A percentile compares a stretch with the other conserved stretches of the same genome.
Evolutionary conservation across 225 moss, liverwort and hornwort species (phyloP).

Genomic region (Physcomitrellopsis africana): DNA sequence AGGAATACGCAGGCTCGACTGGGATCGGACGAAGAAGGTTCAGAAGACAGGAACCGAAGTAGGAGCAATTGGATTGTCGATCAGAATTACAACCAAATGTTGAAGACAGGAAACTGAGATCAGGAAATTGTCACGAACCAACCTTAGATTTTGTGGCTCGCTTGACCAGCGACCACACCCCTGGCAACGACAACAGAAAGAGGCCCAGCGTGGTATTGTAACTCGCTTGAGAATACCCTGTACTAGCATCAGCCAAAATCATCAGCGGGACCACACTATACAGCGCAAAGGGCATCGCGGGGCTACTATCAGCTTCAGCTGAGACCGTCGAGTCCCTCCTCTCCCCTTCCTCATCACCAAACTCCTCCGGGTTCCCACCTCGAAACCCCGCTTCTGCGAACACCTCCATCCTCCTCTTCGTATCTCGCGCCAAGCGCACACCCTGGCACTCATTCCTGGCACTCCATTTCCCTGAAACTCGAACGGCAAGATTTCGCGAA

Average conservation of each 20-base stretch:
- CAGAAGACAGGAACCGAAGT: not conserved
- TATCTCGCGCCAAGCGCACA: conserved; percentile 31
- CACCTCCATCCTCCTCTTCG: conserved; percentile 30
- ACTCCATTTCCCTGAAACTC: conserved; percentile 20
- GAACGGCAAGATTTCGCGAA: conserved; percentile 1
- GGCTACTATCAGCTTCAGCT: conserved; percentile 31
- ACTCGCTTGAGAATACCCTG: conserved; percentile 96
- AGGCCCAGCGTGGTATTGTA: conserved; percentile 96
- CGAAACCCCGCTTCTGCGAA: conserved; percentile 22
- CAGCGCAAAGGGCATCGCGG: conserved; percentile 52
- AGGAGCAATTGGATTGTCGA: not conserved
- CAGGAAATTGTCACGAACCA: not conserved
- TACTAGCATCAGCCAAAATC: conserved; percentile 69
- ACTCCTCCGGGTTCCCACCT: conserved; percentile 24
- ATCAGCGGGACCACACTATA: conserved; percentile 81
- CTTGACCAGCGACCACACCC: conserved; percentile 97
- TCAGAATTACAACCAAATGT: not conserved
- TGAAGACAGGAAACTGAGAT: not conserved
- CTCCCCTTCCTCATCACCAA: conserved; percentile 28
- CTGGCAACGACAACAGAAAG: conserved; percentile 90
- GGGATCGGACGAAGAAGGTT: not conserved
- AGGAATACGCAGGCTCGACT: not conserved
- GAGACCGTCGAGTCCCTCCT: conserved; percentile 21
- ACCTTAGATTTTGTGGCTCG: conserved; percentile 96
- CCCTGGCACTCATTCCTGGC: conserved; percentile 17